Percentiles rank a stretch among this genome's conserved stretches.
phyloP scores from a whole-genome alignment of 75 land plant species.

The Azolla pinnata region DNA sequence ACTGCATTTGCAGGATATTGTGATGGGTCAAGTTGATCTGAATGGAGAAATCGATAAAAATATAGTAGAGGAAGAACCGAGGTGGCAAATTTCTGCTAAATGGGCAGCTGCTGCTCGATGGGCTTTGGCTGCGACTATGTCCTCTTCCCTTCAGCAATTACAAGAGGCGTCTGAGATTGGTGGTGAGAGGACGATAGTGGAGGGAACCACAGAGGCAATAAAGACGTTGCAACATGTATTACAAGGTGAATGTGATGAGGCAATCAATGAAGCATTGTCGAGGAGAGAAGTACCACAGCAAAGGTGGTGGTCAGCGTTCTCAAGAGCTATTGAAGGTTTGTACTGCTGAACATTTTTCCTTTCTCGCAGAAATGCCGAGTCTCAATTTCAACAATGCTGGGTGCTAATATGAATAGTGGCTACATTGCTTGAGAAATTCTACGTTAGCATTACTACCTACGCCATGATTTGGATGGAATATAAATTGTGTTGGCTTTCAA shows the following conservation, averaged over 20 bases:
- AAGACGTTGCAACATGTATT: constrained; percentile 59
- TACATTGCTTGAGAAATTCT: no score
- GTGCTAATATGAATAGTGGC: no score
- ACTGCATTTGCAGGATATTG: constrained; percentile 31
- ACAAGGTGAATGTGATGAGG: constrained; percentile 61
- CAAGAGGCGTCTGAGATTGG: constrained; percentile 30
- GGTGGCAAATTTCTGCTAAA: constrained; percentile 71
- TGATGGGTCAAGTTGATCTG: constrained; percentile 37
- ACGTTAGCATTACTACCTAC: no score
- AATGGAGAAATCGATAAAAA: constrained; percentile 21
- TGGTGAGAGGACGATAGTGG: constrained; percentile 50
- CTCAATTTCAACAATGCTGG: no score
- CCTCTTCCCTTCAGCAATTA: constrained; percentile 59
- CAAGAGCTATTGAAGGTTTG: constrained; percentile 71
- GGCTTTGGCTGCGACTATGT: constrained; percentile 74
- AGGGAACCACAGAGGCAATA: constrained; percentile 64
- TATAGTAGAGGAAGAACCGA: constrained; percentile 35
- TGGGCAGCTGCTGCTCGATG: constrained; percentile 90
- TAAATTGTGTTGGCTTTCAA: constrained; percentile 1
- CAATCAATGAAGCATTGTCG: constrained; percentile 45
- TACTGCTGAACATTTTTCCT: neutral
- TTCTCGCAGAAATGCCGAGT: no score
- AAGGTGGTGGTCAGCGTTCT: constrained; percentile 78
- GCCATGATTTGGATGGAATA: no score
- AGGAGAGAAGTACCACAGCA: constrained; percentile 51